A percentile compares a stretch with the other conserved stretches of the same genome.
phyloP scores from a whole-genome alignment of 2,329 filamentous ascomycete genomes.

The Beauveria bassiana region DNA sequence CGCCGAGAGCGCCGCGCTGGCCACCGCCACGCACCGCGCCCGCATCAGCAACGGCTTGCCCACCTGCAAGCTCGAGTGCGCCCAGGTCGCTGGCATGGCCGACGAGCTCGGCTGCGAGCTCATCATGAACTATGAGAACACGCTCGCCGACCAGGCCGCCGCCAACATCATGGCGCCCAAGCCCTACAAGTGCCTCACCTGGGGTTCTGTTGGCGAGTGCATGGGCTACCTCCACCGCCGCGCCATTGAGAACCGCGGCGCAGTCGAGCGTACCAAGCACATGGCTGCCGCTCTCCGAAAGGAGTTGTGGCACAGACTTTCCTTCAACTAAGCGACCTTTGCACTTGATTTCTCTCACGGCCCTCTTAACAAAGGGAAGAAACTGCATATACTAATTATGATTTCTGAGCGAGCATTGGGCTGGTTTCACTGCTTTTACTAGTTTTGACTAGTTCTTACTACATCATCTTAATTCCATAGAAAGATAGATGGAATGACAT shows the following conservation, averaged over 20 bases:
- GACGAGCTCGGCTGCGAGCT: constrained; percentile 67
- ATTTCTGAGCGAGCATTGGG: constrained; percentile 8
- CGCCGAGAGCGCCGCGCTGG: constrained; percentile 50
- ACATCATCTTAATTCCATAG: not conserved
- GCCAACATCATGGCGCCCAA: constrained; percentile 30
- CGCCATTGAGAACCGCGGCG: constrained; percentile 18
- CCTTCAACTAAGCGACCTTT: constrained; percentile 3
- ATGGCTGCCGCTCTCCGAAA: constrained; percentile 21
- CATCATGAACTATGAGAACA: constrained; percentile 18
- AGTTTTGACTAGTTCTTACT: not conserved
- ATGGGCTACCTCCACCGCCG: constrained; percentile 17
- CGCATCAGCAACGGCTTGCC: constrained; percentile 6
- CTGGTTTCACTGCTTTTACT: not conserved
- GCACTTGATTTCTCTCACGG: not conserved
- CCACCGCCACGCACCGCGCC: constrained; percentile 23
- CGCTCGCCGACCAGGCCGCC: constrained; percentile 9
- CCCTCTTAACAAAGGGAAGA: not conserved
- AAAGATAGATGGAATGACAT: not conserved
- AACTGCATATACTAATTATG: constrained; percentile 1
- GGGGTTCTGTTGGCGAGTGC: constrained; percentile 16
- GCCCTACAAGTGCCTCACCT: constrained; percentile 18
- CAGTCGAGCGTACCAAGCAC: constrained; percentile 17
- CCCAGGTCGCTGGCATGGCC: constrained; percentile 82
- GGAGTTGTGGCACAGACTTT: constrained; percentile 21
- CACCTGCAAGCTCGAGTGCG: constrained; percentile 29